phyloP scores from a whole-genome alignment of 345 rosid genomes.

The Odontarrhena argentea region DNA sequence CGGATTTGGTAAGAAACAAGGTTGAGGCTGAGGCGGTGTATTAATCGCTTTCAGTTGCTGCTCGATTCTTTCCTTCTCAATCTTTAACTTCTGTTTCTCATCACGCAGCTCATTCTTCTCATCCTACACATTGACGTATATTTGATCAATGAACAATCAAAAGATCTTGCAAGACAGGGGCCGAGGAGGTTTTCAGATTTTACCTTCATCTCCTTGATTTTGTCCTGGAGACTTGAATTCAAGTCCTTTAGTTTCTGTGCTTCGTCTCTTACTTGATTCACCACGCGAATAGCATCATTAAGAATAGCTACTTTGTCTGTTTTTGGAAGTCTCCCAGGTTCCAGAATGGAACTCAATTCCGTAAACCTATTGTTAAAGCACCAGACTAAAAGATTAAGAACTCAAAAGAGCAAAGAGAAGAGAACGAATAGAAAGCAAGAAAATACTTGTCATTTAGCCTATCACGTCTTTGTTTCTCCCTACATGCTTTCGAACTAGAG shows the following conservation, averaged over 20 bases:
- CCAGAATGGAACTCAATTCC: slow-evolving; percentile 73
- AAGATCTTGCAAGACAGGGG: background rate
- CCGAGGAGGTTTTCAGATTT: background rate
- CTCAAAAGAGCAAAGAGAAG: slow-evolving; percentile 1
- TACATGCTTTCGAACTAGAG: slow-evolving; percentile 87
- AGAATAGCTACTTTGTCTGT: slow-evolving; percentile 84
- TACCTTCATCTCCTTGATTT: slow-evolving; percentile 76
- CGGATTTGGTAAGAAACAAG: slow-evolving; percentile 62
- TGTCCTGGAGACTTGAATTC: slow-evolving; percentile 72
- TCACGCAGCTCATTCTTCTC: slow-evolving; percentile 68
- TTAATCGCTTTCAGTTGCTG: slow-evolving; percentile 52
- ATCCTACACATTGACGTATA: slow-evolving; percentile 24
- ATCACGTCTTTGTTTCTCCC: slow-evolving; percentile 97
- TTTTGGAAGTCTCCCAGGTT: slow-evolving; percentile 89
- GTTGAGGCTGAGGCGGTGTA: slow-evolving; percentile 50
- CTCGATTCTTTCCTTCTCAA: slow-evolving; percentile 79
- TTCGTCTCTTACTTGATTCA: slow-evolving; percentile 68
- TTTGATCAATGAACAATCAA: slow-evolving; percentile 2
- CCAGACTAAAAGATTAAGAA: slow-evolving; percentile 15
- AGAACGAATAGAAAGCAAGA: slow-evolving; percentile 23
- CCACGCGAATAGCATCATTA: slow-evolving; percentile 73
- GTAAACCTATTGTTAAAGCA: slow-evolving; percentile 56
- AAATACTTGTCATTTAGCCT: slow-evolving; percentile 87
- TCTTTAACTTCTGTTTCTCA: slow-evolving; percentile 82
- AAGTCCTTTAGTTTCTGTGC: slow-evolving; percentile 76